Evolutionary conservation across 768 basidiomycete species (phyloP).

Genomic region (Arthromyces matolae): DNA sequence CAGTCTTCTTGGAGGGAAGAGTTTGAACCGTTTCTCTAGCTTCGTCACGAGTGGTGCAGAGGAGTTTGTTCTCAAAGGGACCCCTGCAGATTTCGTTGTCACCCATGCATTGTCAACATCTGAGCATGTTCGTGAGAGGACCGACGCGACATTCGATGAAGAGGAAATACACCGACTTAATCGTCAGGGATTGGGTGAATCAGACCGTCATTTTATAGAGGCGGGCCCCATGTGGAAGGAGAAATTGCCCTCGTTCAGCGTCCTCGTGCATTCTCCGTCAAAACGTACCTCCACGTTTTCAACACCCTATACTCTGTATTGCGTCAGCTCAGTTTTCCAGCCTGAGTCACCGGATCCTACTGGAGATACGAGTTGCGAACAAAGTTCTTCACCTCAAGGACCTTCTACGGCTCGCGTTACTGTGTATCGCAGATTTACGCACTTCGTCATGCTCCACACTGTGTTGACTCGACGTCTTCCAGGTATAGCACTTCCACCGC

Average conservation of each 20-base stretch:
- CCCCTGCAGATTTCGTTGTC: conserved; percentile 29
- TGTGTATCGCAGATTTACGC: conserved; percentile 79
- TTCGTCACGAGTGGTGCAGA: conserved; percentile 87
- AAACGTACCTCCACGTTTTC: conserved; percentile 61
- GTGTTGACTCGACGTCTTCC: conserved; percentile 66
- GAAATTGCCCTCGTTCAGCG: conserved; percentile 67
- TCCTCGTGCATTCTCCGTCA: conserved; percentile 79
- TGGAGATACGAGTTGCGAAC: too few relatives aligned
- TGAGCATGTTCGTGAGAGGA: conserved; percentile 28
- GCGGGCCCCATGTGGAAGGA: conserved; percentile 69
- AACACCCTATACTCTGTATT: conserved; percentile 73
- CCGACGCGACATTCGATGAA: conserved; percentile 33
- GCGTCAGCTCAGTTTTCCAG: conserved; percentile 70
- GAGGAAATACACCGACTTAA: conserved; percentile 39
- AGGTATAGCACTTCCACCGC: conserved; percentile 72
- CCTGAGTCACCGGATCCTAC: too few relatives aligned
- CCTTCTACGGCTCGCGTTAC: conserved; percentile 55
- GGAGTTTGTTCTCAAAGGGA: conserved; percentile 75
- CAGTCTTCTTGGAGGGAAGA: conserved; percentile 72
- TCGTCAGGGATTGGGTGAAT: conserved; percentile 46
- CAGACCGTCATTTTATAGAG: conserved; percentile 70
- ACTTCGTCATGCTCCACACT: conserved; percentile 76
- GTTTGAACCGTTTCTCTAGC: conserved; percentile 78
- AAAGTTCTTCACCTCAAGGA: conserved; percentile 8
- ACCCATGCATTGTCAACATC: conserved; percentile 7